Conservation (phyloP, 2,329 filamentous ascomycete genomes). For the Microascus cirrosus region DNA sequence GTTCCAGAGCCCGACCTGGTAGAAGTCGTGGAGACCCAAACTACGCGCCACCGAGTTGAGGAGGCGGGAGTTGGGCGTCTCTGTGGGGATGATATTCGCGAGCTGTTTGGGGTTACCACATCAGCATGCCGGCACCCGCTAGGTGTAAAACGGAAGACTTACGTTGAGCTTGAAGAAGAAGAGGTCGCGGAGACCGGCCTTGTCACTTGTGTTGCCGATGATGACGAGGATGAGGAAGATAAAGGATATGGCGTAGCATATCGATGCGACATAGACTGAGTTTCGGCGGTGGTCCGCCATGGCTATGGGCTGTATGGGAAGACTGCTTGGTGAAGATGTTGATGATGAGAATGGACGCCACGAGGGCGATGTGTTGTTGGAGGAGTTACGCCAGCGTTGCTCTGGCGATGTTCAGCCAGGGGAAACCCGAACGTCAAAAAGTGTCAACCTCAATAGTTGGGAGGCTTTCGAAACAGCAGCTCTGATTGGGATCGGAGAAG, state of each 20-base stretch:
- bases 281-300: conserved; percentile 28
- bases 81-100: conserved; percentile 65
- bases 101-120: conserved; percentile 37
- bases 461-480: not conserved
- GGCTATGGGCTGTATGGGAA: not conserved
- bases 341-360: not conserved
- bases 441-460: not conserved
- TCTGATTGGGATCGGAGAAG: not conserved
- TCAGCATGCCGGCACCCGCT: not conserved
- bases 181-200: conserved; percentile 51
- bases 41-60: conserved; percentile 83
- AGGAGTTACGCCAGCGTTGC: not conserved
- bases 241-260: conserved; percentile 63
- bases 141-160: not conserved
- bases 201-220: conserved; percentile 61
- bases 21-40: conserved; percentile 86
- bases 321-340: not conserved
- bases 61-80: conserved; percentile 59
- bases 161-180: conserved; percentile 69
- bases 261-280: conserved; percentile 53
- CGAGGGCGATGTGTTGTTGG: not conserved
- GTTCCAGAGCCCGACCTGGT: conserved; percentile 84
- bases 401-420: not conserved
- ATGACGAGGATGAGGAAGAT: conserved; percentile 72
- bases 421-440: not conserved